Evolutionary conservation across 495 filamentous ascomycete genomes (phyloP).

Genomic region (Penicillium steckii): DNA sequence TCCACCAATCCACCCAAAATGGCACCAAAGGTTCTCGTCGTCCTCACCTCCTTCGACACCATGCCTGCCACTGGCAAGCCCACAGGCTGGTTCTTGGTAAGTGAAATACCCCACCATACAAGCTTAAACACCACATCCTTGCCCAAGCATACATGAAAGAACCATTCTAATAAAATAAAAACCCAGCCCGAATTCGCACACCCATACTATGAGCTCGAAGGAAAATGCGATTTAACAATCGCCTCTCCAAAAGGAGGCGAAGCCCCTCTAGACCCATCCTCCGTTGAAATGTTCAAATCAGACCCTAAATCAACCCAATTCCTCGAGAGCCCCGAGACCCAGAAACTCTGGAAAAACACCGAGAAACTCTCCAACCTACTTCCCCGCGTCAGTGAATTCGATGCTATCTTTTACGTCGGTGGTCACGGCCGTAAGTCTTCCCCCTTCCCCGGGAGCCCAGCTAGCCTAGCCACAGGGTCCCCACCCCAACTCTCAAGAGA

Average conservation of each 20-base stretch:
- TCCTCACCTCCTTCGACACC: conserved; percentile 61
- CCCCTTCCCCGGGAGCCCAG: too few relatives aligned
- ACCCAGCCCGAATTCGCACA: conserved; percentile 69
- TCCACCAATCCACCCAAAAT: conserved; percentile 12
- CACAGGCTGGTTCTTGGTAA: conserved; percentile 69
- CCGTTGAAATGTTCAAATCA: conserved; percentile 57
- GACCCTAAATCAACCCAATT: conserved; percentile 55
- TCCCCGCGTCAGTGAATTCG: conserved; percentile 58
- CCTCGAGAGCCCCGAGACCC: conserved; percentile 40
- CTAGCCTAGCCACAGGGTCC: too few relatives aligned
- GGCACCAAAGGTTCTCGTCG: conserved; percentile 62
- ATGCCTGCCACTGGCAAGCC: conserved; percentile 50
- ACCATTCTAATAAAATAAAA: neutral
- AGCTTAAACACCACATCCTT: neutral
- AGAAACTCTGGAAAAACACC: conserved; percentile 63
- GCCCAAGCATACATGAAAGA: neutral
- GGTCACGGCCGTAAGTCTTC: conserved; percentile 66
- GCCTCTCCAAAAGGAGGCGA: conserved; percentile 68
- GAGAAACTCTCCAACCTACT: conserved; percentile 48
- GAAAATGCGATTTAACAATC: conserved; percentile 54
- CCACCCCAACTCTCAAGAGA: neutral
- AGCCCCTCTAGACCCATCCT: conserved; percentile 65
- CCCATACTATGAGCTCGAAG: conserved; percentile 58
- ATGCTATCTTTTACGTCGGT: conserved; percentile 71
- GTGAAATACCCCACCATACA: conserved; percentile 2